Evolutionary conservation across 495 filamentous ascomycete species (phyloP).

Genomic region (Hypoxylon fuscum): DNA sequence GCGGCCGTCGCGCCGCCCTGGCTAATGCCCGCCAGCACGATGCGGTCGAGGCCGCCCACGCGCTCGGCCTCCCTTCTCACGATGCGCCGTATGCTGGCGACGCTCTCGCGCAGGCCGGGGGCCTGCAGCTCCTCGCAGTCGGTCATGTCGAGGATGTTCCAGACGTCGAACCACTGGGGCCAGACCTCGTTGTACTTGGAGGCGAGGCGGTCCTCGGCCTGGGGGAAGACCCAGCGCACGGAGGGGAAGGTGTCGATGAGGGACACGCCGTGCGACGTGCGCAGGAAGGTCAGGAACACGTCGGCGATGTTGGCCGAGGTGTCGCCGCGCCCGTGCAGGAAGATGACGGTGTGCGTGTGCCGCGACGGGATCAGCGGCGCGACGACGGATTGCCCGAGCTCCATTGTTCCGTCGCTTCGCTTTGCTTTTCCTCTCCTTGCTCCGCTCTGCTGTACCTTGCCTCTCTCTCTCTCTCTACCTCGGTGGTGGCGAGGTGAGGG

Average conservation of each 20-base stretch:
- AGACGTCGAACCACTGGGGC: conserved; percentile 55
- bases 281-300: conserved; percentile 50
- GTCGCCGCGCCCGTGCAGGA: conserved; percentile 66
- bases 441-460: no score
- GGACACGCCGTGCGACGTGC: conserved; percentile 35
- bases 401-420: conserved; percentile 9
- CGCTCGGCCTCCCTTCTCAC: conserved; percentile 40
- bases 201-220: conserved; percentile 52
- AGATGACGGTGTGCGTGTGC: conserved; percentile 64
- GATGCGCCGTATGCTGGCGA: conserved; percentile 31
- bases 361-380: conserved; percentile 25
- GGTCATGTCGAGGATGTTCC: conserved; percentile 45
- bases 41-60: conserved; percentile 42
- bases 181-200: conserved; percentile 47
- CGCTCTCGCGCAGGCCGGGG: conserved; percentile 43
- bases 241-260: conserved; percentile 44
- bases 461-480: no score
- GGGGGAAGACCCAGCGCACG: conserved; percentile 56
- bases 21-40: conserved; percentile 48
- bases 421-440: neutral
- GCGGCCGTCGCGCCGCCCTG: conserved; percentile 57
- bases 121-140: conserved; percentile 48
- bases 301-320: conserved; percentile 59
- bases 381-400: conserved; percentile 30
- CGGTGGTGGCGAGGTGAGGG: no score